Base-by-base conservation (phyloP, 352 stramenopile species). In the Phytophthora ramorum region DNA sequence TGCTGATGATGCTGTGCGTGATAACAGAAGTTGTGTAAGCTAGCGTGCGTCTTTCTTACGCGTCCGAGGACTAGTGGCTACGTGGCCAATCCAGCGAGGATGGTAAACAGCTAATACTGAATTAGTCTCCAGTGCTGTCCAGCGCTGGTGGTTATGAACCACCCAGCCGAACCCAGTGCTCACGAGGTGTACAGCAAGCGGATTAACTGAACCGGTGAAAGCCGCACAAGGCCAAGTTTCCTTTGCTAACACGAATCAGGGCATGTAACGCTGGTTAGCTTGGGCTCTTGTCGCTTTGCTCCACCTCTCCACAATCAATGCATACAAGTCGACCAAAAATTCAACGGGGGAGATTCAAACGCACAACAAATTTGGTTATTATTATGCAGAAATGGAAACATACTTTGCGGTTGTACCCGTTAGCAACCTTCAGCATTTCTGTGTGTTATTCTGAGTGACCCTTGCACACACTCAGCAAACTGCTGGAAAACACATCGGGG, bases 401-500 rank as follows among this genome's bases (percentile, higher is more conserved):
- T 12, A 13, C 28, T 34, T 34, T 34, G 28, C 7, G 8, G 28
- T 34, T 34, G 28, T 34, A 7, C 26, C 26, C 7, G 28, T 34
- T 34, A 24, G 28, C 28, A 13, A 12, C 28, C 7, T 34, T 34
- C 28, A 34, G 8, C 1, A 17, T 40, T n/a, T 6, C 34, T n/a
- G n/a, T 40, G 17, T n/a, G 4, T 45, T 44, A 22, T 28, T 35
- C 30, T 3, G 17, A 13, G 19, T 52, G n/a, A 19, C 35, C 35
- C 35, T 63, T 67, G 58, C 62, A 72, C 2, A 72, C 62, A 46
- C 62, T 72, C 2, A 75, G 14, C n/a, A 75, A 56, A 26, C 44
- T 65, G 14, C 32, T 69, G 14, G 62, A 64, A 32, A 72, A 69
- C 7, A 51, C 26, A 9, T 49, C 35, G 1, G 54, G 26, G 0